Base-by-base conservation (phyloP, 768 basidiomycete species). In the Dioszegia hungarica region DNA sequence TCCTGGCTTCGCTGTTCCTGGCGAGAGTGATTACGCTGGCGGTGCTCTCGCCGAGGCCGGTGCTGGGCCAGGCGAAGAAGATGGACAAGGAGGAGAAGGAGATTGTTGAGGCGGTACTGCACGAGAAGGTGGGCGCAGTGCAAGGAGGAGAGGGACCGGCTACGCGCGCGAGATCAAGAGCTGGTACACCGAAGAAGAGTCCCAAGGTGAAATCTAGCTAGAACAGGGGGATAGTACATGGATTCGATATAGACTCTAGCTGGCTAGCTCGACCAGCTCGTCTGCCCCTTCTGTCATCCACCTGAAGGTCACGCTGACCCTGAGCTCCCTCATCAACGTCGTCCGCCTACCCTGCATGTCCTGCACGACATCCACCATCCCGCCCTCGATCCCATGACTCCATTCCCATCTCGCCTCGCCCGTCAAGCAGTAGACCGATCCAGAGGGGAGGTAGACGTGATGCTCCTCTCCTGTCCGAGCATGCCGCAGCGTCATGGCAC, bases 251-350 rank as follows among this genome's bases (percentile, higher is more conserved):
- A 29, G 2, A 28, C 17, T 1, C 22, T 24, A 20, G 9, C 6
- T 15, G 9, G 41, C 41, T 19, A 14, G 12, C 4, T 48, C 47
- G 34, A 51, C 36, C 8, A 51, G 37, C 34, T 51, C 49, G 34
- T 92, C 88, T 48, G 88, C 92, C 0, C 90, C 90, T 17, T 85
- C 84, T 15, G 89, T 81, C 61, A 94, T 77, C 88, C 90, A 90
- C 51, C 91, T 81, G 72, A 89, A 86, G 6, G 91, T 97, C 48
- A 93, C 80, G 69, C 90, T 93, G 62, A 94, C 68, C 19, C 76
- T 58, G 17, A 70, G 49, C 43, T 69, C 74, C 37, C 76, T 45
- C 29, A 69, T 54, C 0, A 72, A 31, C 46, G 71, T 73, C 29
- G 31, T 37, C 6, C 46, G 36, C n/a, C 36, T 39, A 6, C 53